Percentiles rank a stretch among this genome's conserved stretches.
phyloP scores from a whole-genome alignment of 2,329 filamentous ascomycete genomes.

The Exophiala sp. region DNA sequence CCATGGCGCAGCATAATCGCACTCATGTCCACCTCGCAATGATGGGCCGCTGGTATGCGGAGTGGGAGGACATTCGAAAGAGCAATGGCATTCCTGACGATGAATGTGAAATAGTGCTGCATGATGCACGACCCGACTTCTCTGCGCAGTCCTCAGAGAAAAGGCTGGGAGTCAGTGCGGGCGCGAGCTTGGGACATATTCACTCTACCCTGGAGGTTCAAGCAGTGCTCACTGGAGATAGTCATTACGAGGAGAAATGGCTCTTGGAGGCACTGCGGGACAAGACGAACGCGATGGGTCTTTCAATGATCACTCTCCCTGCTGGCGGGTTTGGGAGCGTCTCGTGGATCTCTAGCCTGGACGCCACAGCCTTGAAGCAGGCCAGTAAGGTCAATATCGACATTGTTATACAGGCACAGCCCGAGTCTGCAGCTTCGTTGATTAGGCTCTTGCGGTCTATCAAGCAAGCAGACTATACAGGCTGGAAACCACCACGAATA shows the following conservation, averaged over 20 bases:
- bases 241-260: constrained; percentile 59
- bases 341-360: constrained; percentile 63
- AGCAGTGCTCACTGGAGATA: constrained; percentile 66
- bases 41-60: constrained; percentile 65
- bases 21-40: constrained; percentile 78
- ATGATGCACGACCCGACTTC: constrained; percentile 72
- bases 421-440: constrained; percentile 26
- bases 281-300: constrained; percentile 48
- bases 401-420: constrained; percentile 67
- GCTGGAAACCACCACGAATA: constrained; percentile 63
- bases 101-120: constrained; percentile 60
- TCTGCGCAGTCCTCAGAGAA: constrained; percentile 61
- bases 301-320: constrained; percentile 71
- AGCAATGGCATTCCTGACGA: constrained; percentile 70
- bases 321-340: constrained; percentile 56
- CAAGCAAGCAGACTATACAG: constrained; percentile 66
- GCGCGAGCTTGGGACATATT: constrained; percentile 64
- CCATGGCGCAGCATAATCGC: constrained; percentile 65
- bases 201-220: constrained; percentile 70
- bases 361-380: constrained; percentile 44
- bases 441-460: constrained; percentile 68
- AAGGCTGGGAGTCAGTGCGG: constrained; percentile 61
- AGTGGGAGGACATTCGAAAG: constrained; percentile 61
- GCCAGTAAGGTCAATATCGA: constrained; percentile 78
- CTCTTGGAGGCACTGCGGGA: constrained; percentile 58